phyloP scores from a whole-genome alignment of 495 filamentous ascomycete genomes.

The Lentithecium fluviatile region DNA sequence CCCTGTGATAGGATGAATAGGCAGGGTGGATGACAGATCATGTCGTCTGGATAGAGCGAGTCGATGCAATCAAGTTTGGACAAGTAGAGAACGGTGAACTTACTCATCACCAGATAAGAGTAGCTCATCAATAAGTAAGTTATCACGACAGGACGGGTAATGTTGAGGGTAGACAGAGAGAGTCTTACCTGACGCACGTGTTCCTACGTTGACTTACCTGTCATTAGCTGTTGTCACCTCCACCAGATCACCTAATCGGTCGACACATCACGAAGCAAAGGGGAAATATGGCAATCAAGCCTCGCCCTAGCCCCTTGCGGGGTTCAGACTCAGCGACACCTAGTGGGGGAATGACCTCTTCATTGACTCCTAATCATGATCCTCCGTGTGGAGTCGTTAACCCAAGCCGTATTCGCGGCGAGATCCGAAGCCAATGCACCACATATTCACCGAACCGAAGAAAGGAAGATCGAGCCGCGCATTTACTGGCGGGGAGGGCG shows the following conservation, averaged over 20 bases:
- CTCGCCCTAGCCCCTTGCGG: conserved; percentile 55
- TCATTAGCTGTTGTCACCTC: not conserved
- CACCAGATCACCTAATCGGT: not conserved
- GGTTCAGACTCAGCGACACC: conserved; percentile 84
- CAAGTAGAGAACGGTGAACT: too few relatives aligned
- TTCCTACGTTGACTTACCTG: not conserved
- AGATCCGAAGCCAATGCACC: conserved; percentile 36
- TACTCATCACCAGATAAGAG: too few relatives aligned
- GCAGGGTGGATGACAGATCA: too few relatives aligned
- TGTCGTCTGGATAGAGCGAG: too few relatives aligned
- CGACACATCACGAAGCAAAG: conserved; percentile 4
- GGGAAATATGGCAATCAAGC: conserved; percentile 82
- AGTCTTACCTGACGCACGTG: too few relatives aligned
- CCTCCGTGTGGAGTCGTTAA: not conserved
- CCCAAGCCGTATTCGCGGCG: conserved; percentile 7
- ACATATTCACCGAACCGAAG: conserved; percentile 38
- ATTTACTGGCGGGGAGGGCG: conserved; percentile 49
- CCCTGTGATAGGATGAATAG: too few relatives aligned
- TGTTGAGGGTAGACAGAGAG: too few relatives aligned
- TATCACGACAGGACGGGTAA: too few relatives aligned
- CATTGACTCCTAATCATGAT: conserved; percentile 25
- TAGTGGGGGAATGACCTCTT: conserved; percentile 55
- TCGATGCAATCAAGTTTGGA: too few relatives aligned
- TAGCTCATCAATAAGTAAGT: too few relatives aligned
- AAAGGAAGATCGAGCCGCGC: conserved; percentile 38